Base-by-base conservation (phyloP, 73 alveolate species). In the Paramecium caudatum region DNA sequence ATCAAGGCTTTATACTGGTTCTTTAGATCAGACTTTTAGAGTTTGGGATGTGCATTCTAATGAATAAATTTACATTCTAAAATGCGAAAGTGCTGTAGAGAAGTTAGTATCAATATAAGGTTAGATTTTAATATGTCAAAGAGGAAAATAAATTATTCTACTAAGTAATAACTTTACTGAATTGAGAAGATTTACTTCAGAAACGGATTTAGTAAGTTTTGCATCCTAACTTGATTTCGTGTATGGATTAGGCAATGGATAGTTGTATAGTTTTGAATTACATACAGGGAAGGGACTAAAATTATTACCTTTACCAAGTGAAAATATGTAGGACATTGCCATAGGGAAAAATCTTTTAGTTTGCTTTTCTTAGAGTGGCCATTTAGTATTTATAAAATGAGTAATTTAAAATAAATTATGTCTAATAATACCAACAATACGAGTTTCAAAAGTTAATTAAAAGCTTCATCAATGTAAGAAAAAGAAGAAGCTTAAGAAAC, bases 401-500 rank as follows among this genome's bases (percentile, higher is more conserved):
- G 80, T 55, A n/a, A n/a, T 55, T 55, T 55, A 55, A 17, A 55
- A 55, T 55, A 27, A 55, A 55, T 27, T 27, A 55, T 55, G 30
- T 55, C 34, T 0, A 34, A 16, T 32, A 30, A 32, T 13, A 34
- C 25, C 37, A 37, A 37, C 34, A 68, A 33, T 34, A 32, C 92
- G 9, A 55, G 7, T 55, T 25, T 1, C 30, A 55, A 21, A 23
- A 21, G 46, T 27, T 55, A 55, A 23, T 55, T 55, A 23, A 55
- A 27, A 55, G 46, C 30, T 12, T 55, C 78, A 2, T 17, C 30
- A 17, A 8, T 43, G 13, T 55, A 55, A 55, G 93, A 86, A 43
- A 86, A 62, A 25, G 93, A 86, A 9, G 93, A 86, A 17, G 93
- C 93, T 63, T 43, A 61, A 47, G 93, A 86, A 19, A 86, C 90